A percentile compares a stretch with the other conserved stretches of the same genome.
Conservation (phyloP, 2,329 filamentous ascomycete genomes). For the Arthroderma uncinatum region DNA sequence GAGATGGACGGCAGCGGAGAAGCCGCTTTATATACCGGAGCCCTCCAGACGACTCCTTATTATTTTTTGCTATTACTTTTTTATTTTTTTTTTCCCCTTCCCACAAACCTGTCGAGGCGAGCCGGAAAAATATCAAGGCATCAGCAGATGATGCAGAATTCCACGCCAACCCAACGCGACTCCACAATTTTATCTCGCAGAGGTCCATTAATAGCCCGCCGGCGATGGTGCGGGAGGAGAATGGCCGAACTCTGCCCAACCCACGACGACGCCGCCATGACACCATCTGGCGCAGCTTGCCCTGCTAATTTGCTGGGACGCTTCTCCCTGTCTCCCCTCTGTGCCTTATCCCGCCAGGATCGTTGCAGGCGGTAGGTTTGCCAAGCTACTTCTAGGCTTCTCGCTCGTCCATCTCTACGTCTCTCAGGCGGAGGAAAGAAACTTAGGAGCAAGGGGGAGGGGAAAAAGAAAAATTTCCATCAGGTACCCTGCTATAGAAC, state of each 20-base stretch:
- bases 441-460: background rate
- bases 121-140: background rate
- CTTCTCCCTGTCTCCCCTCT: background rate
- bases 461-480: conserved; percentile 3
- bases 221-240: background rate
- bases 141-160: background rate
- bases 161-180: background rate
- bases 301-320: background rate
- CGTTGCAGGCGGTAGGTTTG: background rate
- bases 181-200: conserved; percentile 3
- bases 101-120: background rate
- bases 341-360: background rate
- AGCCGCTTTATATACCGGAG: conserved; percentile 4
- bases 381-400: background rate
- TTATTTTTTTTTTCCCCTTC: background rate
- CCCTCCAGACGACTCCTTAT: background rate
- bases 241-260: background rate
- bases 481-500: conserved; percentile 5
- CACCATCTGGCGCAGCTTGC: conserved; percentile 2
- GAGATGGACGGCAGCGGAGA: background rate
- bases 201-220: background rate
- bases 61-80: background rate
- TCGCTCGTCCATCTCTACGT: background rate
- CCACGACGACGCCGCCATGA: background rate
- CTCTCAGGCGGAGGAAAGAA: background rate